phyloP scores from a whole-genome alignment of 169 alveolate species.

The Perkinsus chesapeaki region DNA sequence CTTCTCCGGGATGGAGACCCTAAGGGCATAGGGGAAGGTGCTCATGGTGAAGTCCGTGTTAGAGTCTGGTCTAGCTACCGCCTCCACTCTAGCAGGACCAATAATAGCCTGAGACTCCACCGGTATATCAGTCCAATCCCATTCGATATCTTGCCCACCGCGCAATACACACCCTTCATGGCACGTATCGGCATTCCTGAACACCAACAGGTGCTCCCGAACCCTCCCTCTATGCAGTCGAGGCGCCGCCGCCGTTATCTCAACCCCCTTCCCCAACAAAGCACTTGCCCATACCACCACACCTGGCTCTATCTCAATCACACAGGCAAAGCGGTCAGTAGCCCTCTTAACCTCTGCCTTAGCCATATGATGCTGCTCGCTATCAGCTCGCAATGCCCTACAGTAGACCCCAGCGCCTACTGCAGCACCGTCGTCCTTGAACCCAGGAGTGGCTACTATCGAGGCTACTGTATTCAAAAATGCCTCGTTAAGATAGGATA shows the following conservation, averaged over 20 bases:
- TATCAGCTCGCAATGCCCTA: not conserved
- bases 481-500: not conserved
- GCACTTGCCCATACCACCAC: not conserved
- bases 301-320: not conserved
- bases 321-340: not conserved
- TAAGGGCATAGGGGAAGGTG: not conserved
- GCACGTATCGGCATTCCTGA: not conserved
- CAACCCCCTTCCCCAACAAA: not conserved
- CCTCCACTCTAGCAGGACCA: not conserved
- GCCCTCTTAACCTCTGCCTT: not conserved
- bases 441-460: not conserved
- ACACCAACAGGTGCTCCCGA: not conserved
- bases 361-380: not conserved
- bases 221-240: not conserved
- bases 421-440: not conserved
- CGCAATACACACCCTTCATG: not conserved
- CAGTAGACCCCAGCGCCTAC: not conserved
- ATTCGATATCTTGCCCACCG: not conserved
- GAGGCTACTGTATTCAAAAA: not conserved
- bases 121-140: not conserved
- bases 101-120: not conserved
- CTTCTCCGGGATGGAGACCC: not conserved
- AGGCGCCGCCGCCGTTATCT: not conserved
- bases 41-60: not conserved
- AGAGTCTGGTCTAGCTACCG: not conserved